Conservation (phyloP, 2,329 filamentous ascomycete species). For the Alternaria tenuissima region DNA sequence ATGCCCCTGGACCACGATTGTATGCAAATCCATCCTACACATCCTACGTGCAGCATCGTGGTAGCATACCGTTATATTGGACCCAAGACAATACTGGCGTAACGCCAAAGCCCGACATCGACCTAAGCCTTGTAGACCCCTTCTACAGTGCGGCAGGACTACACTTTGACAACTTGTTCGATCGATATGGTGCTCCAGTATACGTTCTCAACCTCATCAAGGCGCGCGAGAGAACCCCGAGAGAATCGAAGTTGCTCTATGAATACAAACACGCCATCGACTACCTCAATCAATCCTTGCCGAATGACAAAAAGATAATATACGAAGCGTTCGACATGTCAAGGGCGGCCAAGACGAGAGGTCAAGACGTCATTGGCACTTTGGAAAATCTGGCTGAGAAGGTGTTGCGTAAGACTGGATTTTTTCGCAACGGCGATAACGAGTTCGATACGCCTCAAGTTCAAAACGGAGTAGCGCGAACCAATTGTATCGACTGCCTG, state of each 20-base stretch:
- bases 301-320: constrained; percentile 81
- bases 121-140: constrained; percentile 92
- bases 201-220: constrained; percentile 93
- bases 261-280: constrained; percentile 88
- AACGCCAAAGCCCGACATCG: constrained; percentile 94
- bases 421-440: constrained; percentile 91
- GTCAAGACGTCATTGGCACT: constrained; percentile 92
- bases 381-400: constrained; percentile 89
- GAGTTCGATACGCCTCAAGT: constrained; percentile 70
- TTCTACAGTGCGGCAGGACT: constrained; percentile 93
- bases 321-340: constrained; percentile 99
- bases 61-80: constrained; percentile 97
- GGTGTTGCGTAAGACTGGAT: constrained; percentile 84
- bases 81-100: constrained; percentile 95
- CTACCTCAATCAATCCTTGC: constrained; percentile 95
- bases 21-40: constrained; percentile 93
- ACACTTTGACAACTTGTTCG: constrained; percentile 94
- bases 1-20: constrained; percentile 83
- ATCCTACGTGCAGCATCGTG: constrained; percentile 94
- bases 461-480: constrained; percentile 92
- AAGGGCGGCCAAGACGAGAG: constrained; percentile 85
- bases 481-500: constrained; percentile 97
- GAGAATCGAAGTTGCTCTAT: constrained; percentile 88
- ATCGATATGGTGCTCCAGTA: constrained; percentile 89
- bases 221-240: constrained; percentile 81